These are phyloP conservation scores for Fennellomyces sp. DNA, from an alignment of 371 early-diverging fungal species.

Conservation along the genomic window DNA sequence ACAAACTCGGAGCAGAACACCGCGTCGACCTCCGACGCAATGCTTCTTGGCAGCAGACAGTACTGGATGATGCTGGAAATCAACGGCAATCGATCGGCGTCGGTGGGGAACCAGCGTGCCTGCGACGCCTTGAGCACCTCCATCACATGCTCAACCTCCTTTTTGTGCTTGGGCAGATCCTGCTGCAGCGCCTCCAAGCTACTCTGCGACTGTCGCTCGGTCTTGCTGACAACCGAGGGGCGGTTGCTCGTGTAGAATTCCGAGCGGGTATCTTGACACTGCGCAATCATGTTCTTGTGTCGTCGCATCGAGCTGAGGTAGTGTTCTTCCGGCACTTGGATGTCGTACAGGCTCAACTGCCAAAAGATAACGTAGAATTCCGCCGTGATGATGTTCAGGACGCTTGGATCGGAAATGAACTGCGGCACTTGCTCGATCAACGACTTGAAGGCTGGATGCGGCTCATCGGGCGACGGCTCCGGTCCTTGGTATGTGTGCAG, in stretches of 20 bases:
- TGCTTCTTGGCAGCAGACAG: conserved; percentile 80
- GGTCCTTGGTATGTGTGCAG: conserved; percentile 16
- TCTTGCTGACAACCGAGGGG: conserved; percentile 33
- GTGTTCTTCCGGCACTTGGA: conserved; percentile 71
- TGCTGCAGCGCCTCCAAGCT: conserved; percentile 28
- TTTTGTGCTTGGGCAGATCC: conserved; percentile 49
- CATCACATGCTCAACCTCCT: conserved; percentile 48
- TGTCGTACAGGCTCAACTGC: conserved; percentile 84
- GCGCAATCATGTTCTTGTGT: conserved; percentile 48
- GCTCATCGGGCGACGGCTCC: conserved; percentile 14
- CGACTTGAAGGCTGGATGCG: conserved; percentile 25
- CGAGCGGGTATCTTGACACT: conserved; percentile 40
- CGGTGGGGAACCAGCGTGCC: conserved; percentile 70
- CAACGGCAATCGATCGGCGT: conserved; percentile 52
- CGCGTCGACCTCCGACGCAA: conserved; percentile 81
- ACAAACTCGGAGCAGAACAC: conserved; percentile 84
- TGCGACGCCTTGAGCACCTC: conserved; percentile 65
- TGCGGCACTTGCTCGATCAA: conserved; percentile 15
- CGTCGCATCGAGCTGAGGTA: conserved; percentile 74
- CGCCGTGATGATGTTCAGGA: conserved; percentile 60
- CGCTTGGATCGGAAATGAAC: conserved; percentile 36
- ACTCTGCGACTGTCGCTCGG: conserved; percentile 41
- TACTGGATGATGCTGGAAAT: conserved; percentile 70
- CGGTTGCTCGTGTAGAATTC: conserved; percentile 27
- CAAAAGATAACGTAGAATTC: conserved; percentile 88